Evolutionary conservation across 257 asterid genomes (phyloP).

Genomic region (Plantago elongata): DNA sequence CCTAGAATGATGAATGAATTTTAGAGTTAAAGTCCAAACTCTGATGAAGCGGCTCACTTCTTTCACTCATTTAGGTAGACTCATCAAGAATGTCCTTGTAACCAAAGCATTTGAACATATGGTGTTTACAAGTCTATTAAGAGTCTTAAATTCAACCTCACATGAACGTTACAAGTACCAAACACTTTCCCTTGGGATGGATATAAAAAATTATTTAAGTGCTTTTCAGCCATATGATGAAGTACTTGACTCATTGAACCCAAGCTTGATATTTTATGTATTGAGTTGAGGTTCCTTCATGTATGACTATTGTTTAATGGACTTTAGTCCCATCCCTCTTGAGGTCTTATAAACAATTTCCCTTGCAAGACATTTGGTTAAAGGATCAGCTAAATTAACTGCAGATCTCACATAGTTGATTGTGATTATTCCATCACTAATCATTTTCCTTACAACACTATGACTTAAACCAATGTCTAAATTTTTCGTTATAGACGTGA

Average conservation of each 20-base stretch:
- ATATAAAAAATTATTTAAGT: too few species aligned
- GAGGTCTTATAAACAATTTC: neutral
- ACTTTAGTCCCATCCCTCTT: neutral
- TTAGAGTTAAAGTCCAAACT: neutral
- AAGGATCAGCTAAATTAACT: neutral
- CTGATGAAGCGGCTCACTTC: neutral
- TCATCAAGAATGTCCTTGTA: neutral
- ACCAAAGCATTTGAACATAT: neutral
- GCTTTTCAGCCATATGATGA: too few species aligned
- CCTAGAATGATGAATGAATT: too few species aligned
- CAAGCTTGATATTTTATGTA: too few species aligned
- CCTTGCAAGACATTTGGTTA: neutral
- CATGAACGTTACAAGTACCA: too few species aligned
- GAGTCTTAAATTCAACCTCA: neutral
- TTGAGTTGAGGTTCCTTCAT: neutral
- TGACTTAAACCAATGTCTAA: slow-evolving; percentile 1
- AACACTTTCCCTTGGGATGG: neutral
- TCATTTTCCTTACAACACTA: neutral
- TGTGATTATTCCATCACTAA: neutral
- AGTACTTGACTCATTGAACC: too few species aligned
- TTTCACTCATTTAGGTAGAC: neutral
- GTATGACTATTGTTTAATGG: neutral
- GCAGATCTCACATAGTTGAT: neutral
- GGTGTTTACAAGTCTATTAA: neutral
- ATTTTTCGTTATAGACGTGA: neutral